A percentile compares a stretch with the other conserved stretches of the same genome.
Evolutionary conservation across 73 alveolate genomes (phyloP).

Genomic region (Paramecium octaurelia): DNA sequence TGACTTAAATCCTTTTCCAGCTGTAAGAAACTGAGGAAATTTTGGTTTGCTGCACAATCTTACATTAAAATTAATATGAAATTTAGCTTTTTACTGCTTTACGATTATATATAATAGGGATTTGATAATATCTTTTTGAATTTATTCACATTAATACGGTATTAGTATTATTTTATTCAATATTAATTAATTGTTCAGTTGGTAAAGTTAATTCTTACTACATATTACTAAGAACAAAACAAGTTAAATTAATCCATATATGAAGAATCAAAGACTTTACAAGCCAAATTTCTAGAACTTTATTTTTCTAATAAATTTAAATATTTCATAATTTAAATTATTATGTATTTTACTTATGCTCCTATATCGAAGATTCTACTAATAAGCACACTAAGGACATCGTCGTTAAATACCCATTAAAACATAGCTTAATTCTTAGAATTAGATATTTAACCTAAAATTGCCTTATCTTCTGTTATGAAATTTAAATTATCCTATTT

Average conservation of each 20-base stretch:
- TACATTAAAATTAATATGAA: neutral
- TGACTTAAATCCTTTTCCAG: neutral
- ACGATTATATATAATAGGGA: neutral
- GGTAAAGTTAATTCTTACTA: neutral
- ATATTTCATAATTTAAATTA: too few relatives aligned
- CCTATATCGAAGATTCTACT: too few relatives aligned
- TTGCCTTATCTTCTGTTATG: too few relatives aligned
- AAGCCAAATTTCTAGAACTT: neutral
- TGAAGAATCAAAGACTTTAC: too few relatives aligned
- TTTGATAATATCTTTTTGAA: neutral
- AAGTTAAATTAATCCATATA: neutral
- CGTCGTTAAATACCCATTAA: too few relatives aligned
- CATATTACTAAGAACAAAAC: neutral
- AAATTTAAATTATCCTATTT: too few relatives aligned
- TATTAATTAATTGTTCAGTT: neutral
- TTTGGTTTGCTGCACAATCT: neutral
- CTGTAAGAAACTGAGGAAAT: neutral
- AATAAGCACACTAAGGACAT: too few relatives aligned
- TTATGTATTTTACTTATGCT: neutral
- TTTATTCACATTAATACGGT: neutral
- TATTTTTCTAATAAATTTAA: too few relatives aligned
- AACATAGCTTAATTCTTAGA: too few relatives aligned
- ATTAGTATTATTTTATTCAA: neutral
- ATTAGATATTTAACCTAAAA: too few relatives aligned
- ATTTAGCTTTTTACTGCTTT: neutral